These are phyloP conservation scores for Nakaseomyces kungkrabaensis DNA, from an alignment of 1,139 yeast genomes.

Conservation along the genomic window DNA sequence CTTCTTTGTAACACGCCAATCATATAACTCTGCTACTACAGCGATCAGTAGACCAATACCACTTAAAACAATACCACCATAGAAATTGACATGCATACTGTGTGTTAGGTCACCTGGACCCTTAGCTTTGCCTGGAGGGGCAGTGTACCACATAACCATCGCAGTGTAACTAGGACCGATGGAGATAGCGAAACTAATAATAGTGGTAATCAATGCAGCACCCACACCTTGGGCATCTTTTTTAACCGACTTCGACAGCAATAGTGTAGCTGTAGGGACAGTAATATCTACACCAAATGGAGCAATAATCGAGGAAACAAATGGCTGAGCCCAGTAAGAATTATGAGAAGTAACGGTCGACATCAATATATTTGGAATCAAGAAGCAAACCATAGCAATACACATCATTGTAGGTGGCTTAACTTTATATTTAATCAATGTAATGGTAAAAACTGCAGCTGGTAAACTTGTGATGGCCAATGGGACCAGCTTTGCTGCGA, in stretches of 20 bases:
- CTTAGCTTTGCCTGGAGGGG: not conserved
- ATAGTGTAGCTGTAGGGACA: slow-evolving; percentile 51
- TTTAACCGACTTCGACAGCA: slow-evolving; percentile 44
- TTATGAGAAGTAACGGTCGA: slow-evolving; percentile 41
- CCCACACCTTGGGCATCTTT: slow-evolving; percentile 52
- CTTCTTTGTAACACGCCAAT: not conserved
- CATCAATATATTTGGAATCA: slow-evolving; percentile 34
- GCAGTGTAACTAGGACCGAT: slow-evolving; percentile 59
- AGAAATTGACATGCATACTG: slow-evolving; percentile 1
- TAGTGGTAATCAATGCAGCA: slow-evolving; percentile 52
- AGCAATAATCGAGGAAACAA: slow-evolving; percentile 38
- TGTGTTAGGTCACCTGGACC: not conserved
- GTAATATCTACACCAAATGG: slow-evolving; percentile 59
- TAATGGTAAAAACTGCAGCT: slow-evolving; percentile 40
- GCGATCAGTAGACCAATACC: slow-evolving; percentile 2
- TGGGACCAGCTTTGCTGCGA: slow-evolving; percentile 37
- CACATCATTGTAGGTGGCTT: slow-evolving; percentile 35
- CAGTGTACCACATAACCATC: slow-evolving; percentile 40
- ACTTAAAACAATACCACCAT: not conserved
- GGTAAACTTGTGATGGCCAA: slow-evolving; percentile 22
- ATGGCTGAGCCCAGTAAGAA: slow-evolving; percentile 45
- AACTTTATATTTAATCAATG: slow-evolving; percentile 31
- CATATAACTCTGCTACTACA: not conserved
- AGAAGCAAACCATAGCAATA: slow-evolving; percentile 37
- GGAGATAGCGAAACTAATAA: slow-evolving; percentile 54